A percentile compares a stretch with the other conserved stretches of the same genome.
These are phyloP conservation scores for Podosphaera leucotricha DNA, from an alignment of 2,329 filamentous ascomycete species.

Conservation along the genomic window DNA sequence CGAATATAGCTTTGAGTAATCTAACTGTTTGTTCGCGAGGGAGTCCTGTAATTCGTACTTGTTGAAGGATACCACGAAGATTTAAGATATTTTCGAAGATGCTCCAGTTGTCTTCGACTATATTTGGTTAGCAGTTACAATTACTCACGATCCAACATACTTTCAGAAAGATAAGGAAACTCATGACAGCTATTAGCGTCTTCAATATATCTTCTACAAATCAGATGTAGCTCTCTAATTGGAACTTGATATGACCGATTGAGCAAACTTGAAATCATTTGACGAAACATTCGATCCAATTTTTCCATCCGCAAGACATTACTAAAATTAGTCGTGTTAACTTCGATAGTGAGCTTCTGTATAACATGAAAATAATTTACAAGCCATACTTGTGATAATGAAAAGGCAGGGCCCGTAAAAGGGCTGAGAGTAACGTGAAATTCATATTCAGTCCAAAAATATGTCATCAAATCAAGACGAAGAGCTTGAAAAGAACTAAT, in stretches of 20 bases:
- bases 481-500: slow-evolving; percentile 6
- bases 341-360: slow-evolving; percentile 13
- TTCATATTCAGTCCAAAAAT: slow-evolving; percentile 13
- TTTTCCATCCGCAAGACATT: slow-evolving; percentile 6
- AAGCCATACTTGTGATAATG: slow-evolving; percentile 12
- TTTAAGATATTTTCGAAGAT: background rate
- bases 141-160: background rate
- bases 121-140: slow-evolving; percentile 1
- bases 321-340: slow-evolving; percentile 14
- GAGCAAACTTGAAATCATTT: slow-evolving; percentile 5
- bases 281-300: slow-evolving; percentile 4
- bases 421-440: slow-evolving; percentile 14
- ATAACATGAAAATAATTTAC: slow-evolving; percentile 7
- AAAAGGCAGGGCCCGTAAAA: slow-evolving; percentile 9
- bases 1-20: slow-evolving; percentile 1
- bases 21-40: background rate
- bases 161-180: background rate
- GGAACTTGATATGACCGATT: slow-evolving; percentile 1
- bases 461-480: slow-evolving; percentile 13
- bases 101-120: background rate
- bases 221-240: slow-evolving; percentile 6
- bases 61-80: slow-evolving; percentile 1
- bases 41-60: slow-evolving; percentile 3
- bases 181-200: slow-evolving; percentile 1
- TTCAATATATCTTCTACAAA: slow-evolving; percentile 6